Conservation (phyloP, 2,329 filamentous ascomycete species). For the Colletotrichum eremochloae region DNA sequence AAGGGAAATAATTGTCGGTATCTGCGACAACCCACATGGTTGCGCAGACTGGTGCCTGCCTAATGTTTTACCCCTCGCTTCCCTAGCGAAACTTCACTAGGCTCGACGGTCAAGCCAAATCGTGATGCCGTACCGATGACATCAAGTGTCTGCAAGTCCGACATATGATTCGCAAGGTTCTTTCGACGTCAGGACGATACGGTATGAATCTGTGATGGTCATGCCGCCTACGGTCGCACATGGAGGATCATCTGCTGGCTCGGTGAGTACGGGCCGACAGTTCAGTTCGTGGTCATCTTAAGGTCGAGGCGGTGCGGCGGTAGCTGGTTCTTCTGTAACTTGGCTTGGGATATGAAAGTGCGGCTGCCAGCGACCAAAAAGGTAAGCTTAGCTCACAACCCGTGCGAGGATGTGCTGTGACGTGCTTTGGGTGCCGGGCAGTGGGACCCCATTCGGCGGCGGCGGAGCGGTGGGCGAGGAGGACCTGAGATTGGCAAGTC, state of each 20-base stretch:
- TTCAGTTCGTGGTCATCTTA: background rate
- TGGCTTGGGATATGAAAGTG: background rate
- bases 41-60: constrained; percentile 22
- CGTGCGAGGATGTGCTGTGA: constrained; percentile 1
- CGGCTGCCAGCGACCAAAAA: background rate
- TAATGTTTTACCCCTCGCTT: background rate
- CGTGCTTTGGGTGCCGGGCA: too few relatives aligned
- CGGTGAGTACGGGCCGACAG: constrained; percentile 30
- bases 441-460: background rate
- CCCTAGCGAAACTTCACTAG: background rate
- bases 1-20: constrained; percentile 15
- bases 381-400: constrained; percentile 6
- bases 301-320: constrained; percentile 17
- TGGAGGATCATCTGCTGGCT: constrained; percentile 22
- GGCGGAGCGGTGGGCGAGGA: background rate
- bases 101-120: background rate
- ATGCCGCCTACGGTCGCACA: constrained; percentile 6
- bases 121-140: constrained; percentile 32
- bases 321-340: background rate
- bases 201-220: background rate
- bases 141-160: constrained; percentile 33
- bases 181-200: background rate
- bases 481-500: constrained; percentile 1
- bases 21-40: background rate
- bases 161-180: constrained; percentile 12